phyloP scores from a whole-genome alignment of 139 green algal species.

The Spirogloea muscicola region DNA sequence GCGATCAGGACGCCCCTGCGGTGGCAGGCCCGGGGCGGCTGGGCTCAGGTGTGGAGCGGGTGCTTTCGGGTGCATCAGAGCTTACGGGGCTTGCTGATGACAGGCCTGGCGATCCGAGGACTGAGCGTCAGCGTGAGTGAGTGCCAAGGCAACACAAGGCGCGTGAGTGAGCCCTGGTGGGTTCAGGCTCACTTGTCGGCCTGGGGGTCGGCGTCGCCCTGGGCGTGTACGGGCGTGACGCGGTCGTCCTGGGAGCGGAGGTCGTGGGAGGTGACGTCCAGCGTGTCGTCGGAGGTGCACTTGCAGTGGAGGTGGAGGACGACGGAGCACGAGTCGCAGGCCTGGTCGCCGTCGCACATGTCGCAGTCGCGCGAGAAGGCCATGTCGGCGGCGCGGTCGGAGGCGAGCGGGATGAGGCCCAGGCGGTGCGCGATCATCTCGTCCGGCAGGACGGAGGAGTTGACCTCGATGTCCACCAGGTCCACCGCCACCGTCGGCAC shows the following conservation, averaged over 20 bases:
- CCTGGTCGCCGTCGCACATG: conserved; percentile 27
- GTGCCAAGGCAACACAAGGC: too few species aligned
- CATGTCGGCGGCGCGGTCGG: conserved; percentile 50
- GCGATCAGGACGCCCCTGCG: conserved; percentile 74
- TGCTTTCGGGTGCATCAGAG: too few species aligned
- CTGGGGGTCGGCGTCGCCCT: too few species aligned
- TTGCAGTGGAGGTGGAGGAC: conserved; percentile 33
- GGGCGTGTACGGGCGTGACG: conserved; percentile 18
- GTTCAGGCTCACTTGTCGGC: too few species aligned
- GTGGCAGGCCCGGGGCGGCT: too few species aligned
- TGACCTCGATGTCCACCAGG: conserved; percentile 94
- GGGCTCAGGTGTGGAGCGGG: too few species aligned
- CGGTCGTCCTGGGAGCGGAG: conserved; percentile 8
- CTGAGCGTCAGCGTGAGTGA: too few species aligned
- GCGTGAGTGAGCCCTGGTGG: too few species aligned
- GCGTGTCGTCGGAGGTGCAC: conserved; percentile 54
- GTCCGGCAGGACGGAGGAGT: conserved; percentile 95
- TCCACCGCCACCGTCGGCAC: conserved; percentile 97
- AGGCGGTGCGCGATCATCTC: conserved; percentile 91
- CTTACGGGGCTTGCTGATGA: too few species aligned
- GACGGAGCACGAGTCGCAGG: conserved; percentile 39
- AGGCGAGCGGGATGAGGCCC: conserved; percentile 80
- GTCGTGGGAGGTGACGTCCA: conserved; percentile 67
- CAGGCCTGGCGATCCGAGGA: too few species aligned
- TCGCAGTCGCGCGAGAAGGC: conserved; percentile 46